Evolutionary conservation across 2,329 filamentous ascomycete genomes (phyloP).

Genomic region (Exophiala sideris): DNA sequence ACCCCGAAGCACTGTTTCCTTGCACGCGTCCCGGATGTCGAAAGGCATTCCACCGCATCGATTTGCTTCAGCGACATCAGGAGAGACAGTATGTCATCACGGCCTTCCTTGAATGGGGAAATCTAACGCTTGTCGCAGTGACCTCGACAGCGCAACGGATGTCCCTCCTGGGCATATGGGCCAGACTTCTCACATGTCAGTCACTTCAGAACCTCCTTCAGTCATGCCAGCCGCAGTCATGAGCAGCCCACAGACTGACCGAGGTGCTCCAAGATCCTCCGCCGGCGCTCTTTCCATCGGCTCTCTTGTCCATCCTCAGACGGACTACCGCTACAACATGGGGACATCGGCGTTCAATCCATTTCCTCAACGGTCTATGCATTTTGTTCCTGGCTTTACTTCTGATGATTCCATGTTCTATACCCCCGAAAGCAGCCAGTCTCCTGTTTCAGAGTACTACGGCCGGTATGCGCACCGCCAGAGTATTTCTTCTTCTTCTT

Average conservation of each 20-base stretch:
- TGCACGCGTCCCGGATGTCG: slow-evolving; percentile 44
- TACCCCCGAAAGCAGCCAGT: slow-evolving; percentile 30
- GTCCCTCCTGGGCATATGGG: slow-evolving; percentile 12
- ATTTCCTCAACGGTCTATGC: slow-evolving; percentile 18
- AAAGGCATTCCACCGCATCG: slow-evolving; percentile 48
- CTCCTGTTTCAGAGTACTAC: slow-evolving; percentile 28
- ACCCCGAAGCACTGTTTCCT: slow-evolving; percentile 44
- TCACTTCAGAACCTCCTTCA: slow-evolving; percentile 23
- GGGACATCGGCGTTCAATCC: slow-evolving; percentile 23
- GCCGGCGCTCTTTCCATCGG: slow-evolving; percentile 28
- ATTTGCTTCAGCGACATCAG: slow-evolving; percentile 48
- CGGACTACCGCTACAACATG: slow-evolving; percentile 22
- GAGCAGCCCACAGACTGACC: slow-evolving; percentile 22
- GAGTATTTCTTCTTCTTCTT: slow-evolving; percentile 30
- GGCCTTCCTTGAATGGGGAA: neutral
- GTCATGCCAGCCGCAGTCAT: slow-evolving; percentile 24
- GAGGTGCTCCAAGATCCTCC: slow-evolving; percentile 24
- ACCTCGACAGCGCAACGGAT: slow-evolving; percentile 20
- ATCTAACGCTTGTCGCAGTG: slow-evolving; percentile 15
- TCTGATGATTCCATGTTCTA: slow-evolving; percentile 28
- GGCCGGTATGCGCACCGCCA: slow-evolving; percentile 25
- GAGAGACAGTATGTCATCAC: slow-evolving; percentile 46
- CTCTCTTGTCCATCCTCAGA: slow-evolving; percentile 29
- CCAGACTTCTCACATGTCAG: slow-evolving; percentile 19
- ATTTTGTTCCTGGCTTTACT: slow-evolving; percentile 23